phyloP scores from a whole-genome alignment of 1,284 basidiomycete genomes.

The Ceratobasidium sp. region DNA sequence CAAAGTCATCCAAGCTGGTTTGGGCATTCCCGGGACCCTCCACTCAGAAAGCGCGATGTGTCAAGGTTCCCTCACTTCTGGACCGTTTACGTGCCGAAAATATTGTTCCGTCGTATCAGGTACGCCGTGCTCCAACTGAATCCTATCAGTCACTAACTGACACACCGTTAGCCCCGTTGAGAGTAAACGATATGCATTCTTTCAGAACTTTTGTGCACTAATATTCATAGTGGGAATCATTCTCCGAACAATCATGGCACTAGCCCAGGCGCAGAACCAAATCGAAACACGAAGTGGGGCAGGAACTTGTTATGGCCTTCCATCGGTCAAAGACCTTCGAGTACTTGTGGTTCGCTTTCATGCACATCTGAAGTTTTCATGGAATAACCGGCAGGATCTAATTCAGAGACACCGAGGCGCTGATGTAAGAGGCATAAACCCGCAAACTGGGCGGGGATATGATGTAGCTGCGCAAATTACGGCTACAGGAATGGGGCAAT shows the following conservation, averaged over 20 bases:
- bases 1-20: neutral
- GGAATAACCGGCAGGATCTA: neutral
- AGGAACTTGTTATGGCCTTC: neutral
- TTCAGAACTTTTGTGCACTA: conserved; percentile 16
- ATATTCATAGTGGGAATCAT: neutral
- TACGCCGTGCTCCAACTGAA: neutral
- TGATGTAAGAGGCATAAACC: neutral
- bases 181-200: conserved; percentile 19
- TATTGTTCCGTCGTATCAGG: conserved; percentile 14
- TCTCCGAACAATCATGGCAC: neutral
- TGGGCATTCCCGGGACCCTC: neutral
- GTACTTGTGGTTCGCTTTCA: conserved; percentile 25
- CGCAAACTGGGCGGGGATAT: neutral
- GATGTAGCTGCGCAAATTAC: neutral
- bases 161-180: conserved; percentile 3
- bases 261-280: conserved; percentile 14
- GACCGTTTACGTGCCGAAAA: neutral
- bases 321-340: neutral
- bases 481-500: neutral
- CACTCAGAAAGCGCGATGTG: neutral
- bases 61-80: conserved; percentile 12
- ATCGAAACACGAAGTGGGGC: neutral
- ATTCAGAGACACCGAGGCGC: neutral
- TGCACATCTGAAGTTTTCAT: neutral
- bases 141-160: neutral